Evolutionary conservation across 352 stramenopile genomes (phyloP), one percentile per base, ranked within the genome.

Genomic region (Pythium biforme): DNA sequence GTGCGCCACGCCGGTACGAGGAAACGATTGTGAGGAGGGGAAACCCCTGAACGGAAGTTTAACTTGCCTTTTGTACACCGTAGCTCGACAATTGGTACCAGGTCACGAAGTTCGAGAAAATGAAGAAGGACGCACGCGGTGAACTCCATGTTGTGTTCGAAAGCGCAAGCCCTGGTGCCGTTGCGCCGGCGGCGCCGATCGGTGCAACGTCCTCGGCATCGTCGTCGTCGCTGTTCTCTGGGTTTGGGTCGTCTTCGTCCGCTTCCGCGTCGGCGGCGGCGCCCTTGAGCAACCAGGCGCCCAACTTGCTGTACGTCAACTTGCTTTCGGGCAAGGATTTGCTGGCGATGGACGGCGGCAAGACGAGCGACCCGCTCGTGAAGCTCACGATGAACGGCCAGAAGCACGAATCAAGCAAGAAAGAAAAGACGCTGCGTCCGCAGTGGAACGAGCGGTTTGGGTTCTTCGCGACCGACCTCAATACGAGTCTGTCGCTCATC

Each of bases 341-440:
- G 31, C 76, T 97, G 19, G 82, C 83, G 0, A 95, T 96, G 82
- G 88, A 96, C 63, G 78, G 90, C 47, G 89, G 86, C 26, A 90
- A 76, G 0, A 86, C 77, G 5, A 95, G 83, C 49, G 92, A 98
- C 54, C 92, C 92, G 11, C 77, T 97, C 17, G 88, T 96, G 52
- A 86, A 92, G 45, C 61, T 96, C 7, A 76, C 69, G 50, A 80
- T 77, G 54, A 81, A 77, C 17, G 86, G 89, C 20, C 90, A 95
- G 65, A 89, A 93, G 53, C 83, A 96, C 59, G 81, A 87, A 59
- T 86, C 81, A 7, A 85, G 59, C 17, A 88, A 77, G 64, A 90
- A 91, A 60, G 76, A 91, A 9, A 83, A 85, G 55, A 90, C 82
- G 22, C 66, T 93, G 19, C 69, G 74, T 6, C 81, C 81, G 0